These are phyloP conservation scores for Centaurea solstitialis DNA, from an alignment of 129 eudicot species.

Conservation along the genomic window DNA sequence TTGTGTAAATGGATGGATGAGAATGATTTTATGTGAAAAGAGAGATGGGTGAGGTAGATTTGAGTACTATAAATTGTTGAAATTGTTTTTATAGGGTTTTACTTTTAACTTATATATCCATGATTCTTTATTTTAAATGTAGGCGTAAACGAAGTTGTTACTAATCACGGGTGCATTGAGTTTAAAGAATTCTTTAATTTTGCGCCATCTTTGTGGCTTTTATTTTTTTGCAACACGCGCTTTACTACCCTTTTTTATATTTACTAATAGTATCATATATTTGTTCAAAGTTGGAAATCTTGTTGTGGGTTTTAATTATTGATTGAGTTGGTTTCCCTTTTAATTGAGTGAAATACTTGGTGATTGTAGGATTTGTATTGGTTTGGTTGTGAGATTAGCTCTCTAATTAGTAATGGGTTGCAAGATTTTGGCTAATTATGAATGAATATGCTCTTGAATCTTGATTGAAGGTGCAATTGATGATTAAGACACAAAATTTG, in stretches of 20 bases:
- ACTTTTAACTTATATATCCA: background rate
- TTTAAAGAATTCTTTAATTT: background rate
- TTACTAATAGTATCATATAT: background rate
- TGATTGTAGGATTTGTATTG: background rate
- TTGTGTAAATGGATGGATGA: background rate
- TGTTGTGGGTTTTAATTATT: background rate
- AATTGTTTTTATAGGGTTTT: background rate
- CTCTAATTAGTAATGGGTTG: background rate
- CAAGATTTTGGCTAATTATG: background rate
- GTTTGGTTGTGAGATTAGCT: background rate
- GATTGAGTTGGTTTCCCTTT: background rate
- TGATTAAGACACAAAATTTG: no score
- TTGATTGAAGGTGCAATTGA: background rate
- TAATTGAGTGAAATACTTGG: background rate
- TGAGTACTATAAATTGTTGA: background rate
- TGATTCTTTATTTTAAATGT: background rate
- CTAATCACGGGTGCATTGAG: background rate
- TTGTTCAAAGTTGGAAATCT: background rate
- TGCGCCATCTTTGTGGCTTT: background rate
- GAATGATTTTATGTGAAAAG: background rate
- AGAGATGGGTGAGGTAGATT: background rate
- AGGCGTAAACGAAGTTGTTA: background rate
- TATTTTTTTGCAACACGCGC: background rate
- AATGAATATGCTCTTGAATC: background rate
- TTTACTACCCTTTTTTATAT: background rate